These are phyloP conservation scores for Bonia amplexicaulis DNA, from an alignment of 176 grass and related monocot species.

Conservation along the genomic window DNA sequence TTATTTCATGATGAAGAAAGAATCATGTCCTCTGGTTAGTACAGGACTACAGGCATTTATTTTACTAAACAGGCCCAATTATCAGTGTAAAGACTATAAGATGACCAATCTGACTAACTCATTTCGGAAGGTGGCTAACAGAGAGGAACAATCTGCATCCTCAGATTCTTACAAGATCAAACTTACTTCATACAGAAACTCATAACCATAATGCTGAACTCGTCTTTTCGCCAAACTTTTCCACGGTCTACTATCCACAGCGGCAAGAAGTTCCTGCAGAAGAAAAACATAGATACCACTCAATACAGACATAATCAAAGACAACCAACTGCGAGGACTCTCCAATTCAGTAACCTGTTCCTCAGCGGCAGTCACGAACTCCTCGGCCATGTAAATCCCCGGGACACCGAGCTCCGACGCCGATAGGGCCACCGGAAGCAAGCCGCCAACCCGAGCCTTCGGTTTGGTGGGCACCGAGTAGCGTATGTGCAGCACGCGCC, in stretches of 20 bases:
- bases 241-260: slow-evolving; percentile 68
- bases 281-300: neutral
- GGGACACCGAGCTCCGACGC: slow-evolving; percentile 61
- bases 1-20: neutral
- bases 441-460: slow-evolving; percentile 26
- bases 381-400: slow-evolving; percentile 68
- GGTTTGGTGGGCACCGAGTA: slow-evolving; percentile 52
- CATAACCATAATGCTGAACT: slow-evolving; percentile 98
- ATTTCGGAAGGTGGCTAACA: neutral
- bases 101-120: neutral
- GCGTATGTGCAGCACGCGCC: slow-evolving; percentile 61
- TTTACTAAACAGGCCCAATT: neutral
- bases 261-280: slow-evolving; percentile 68
- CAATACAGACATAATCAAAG: neutral
- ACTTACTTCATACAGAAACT: slow-evolving; percentile 95
- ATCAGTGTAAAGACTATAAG: neutral
- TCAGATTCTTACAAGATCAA: slow-evolving; percentile 31
- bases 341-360: slow-evolving; percentile 52
- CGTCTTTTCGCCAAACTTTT: slow-evolving; percentile 72
- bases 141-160: neutral
- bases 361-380: slow-evolving; percentile 65
- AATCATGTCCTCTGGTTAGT: neutral
- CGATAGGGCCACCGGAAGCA: slow-evolving; percentile 36
- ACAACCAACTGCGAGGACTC: neutral
- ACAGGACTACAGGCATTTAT: neutral